These are phyloP conservation scores for Massariosphaeria phaeospora DNA, from an alignment of 495 filamentous ascomycete genomes.

Conservation along the genomic window DNA sequence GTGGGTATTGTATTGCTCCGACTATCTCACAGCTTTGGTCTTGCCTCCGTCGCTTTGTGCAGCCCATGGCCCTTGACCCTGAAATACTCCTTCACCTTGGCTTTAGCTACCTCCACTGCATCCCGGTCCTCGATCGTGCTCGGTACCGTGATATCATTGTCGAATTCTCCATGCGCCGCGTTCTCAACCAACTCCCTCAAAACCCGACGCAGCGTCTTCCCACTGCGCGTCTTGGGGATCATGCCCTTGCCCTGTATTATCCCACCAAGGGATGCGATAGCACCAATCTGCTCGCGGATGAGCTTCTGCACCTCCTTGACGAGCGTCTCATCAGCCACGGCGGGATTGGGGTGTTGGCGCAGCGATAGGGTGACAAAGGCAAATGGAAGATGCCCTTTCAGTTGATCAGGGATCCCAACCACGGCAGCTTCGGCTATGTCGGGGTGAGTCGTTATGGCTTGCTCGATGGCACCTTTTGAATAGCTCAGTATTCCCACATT, in stretches of 20 bases:
- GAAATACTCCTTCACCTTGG: slow-evolving; percentile 56
- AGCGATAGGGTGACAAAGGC: slow-evolving; percentile 67
- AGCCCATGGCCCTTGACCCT: slow-evolving; percentile 42
- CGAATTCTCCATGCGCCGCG: slow-evolving; percentile 49
- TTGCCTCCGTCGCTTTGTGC: slow-evolving; percentile 50
- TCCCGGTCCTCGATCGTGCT: slow-evolving; percentile 57
- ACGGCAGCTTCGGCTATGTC: slow-evolving; percentile 75
- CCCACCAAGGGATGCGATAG: slow-evolving; percentile 77
- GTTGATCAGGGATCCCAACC: slow-evolving; percentile 72
- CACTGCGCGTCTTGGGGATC: slow-evolving; percentile 85
- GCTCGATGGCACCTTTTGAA: slow-evolving; percentile 68
- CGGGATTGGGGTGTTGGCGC: slow-evolving; percentile 45
- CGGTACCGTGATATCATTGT: slow-evolving; percentile 50
- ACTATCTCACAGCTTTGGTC: slow-evolving; percentile 47
- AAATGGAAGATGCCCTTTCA: slow-evolving; percentile 89
- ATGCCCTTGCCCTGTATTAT: slow-evolving; percentile 82
- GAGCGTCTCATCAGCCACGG: slow-evolving; percentile 49
- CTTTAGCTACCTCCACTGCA: slow-evolving; percentile 54
- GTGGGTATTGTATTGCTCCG: not conserved
- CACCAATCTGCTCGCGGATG: slow-evolving; percentile 78
- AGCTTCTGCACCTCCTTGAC: slow-evolving; percentile 55
- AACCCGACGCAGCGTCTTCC: slow-evolving; percentile 80
- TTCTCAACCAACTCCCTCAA: slow-evolving; percentile 75
- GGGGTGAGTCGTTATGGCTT: slow-evolving; percentile 78
- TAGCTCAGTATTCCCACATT: not conserved